These are phyloP conservation scores for Mesembryanthemum crystallinum DNA, from an alignment of 148 eudicot species.

Conservation along the genomic window DNA sequence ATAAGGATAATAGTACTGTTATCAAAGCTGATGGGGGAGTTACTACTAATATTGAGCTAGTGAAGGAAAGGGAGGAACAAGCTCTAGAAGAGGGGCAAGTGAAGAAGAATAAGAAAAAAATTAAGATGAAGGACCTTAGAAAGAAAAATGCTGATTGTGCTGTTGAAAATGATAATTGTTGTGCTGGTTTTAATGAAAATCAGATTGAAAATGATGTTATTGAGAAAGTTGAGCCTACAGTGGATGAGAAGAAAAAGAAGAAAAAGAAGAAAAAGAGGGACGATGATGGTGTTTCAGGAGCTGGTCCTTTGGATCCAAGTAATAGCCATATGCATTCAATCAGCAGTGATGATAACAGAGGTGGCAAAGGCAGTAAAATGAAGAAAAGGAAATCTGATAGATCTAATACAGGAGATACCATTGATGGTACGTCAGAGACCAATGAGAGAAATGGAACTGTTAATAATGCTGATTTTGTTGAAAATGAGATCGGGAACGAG, in stretches of 20 bases:
- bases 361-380: neutral
- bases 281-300: neutral
- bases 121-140: neutral
- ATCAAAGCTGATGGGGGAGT: neutral
- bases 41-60: neutral
- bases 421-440: too few relatives aligned
- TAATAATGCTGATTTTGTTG: too few relatives aligned
- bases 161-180: neutral
- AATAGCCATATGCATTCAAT: neutral
- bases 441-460: too few relatives aligned
- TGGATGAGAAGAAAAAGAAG: neutral
- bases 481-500: too few relatives aligned
- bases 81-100: neutral
- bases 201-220: neutral
- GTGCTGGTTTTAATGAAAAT: neutral
- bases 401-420: too few relatives aligned
- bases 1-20: neutral
- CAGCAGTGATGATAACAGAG: neutral
- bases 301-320: neutral
- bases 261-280: neutral
- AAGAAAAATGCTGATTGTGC: neutral
- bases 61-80: neutral
- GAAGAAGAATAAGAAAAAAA: neutral
- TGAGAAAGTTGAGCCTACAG: neutral
- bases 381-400: too few relatives aligned